Base-by-base conservation (phyloP, 2,329 filamentous ascomycete genomes). In the Karstenula rhodostoma region DNA sequence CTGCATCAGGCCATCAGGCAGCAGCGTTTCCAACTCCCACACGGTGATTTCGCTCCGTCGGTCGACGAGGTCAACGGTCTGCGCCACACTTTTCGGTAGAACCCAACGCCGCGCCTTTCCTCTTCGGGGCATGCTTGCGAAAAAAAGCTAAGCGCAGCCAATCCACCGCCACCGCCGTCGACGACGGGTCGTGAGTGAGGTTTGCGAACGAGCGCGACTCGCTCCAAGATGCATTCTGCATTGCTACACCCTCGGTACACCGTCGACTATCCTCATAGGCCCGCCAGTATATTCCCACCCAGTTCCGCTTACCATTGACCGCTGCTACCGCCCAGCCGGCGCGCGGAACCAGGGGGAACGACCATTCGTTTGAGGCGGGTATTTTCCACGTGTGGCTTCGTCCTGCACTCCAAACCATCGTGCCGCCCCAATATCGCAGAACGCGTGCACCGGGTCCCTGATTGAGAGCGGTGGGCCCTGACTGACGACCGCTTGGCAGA, bases 1-100 rank as follows among this genome's bases (percentile, higher is more conserved):
- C 32, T 25, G 50, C 35, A 7, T 29, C 19, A 52, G 50, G 50
- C 35, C 13, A n/a, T 52, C 50, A 55, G 52, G 52, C 52, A 55
- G 40, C 52, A 55, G 52, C 40, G 9, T 19, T 33, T 46, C 17
- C 9, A n/a, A 29, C 17, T 17, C 23, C 9, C 17, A 22, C 12
- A 25, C 29, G 42, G n/a, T 29, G 40, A n/a, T 56, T 40, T 42
- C 35, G 35, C 35, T 53, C 35, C 5, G 6, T 32, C 37, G 35
- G 50, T 53, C 37, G 25, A 54, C 12, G 13, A 32, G 15, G 22
- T 43, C 17, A 17, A 2, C 15, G 25, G 8, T n/a, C 51, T 54
- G 51, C 51, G 51, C 51, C 51, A 54, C 51, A 15, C 25, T 32
- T 37, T 13, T 32, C 19, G 43, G 23, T 32, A 43, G 12, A 23